Evolutionary conservation across 345 rosid species (phyloP), one percentile per base, ranked within the genome.

Genomic region (Eucalyptus microcorys): DNA sequence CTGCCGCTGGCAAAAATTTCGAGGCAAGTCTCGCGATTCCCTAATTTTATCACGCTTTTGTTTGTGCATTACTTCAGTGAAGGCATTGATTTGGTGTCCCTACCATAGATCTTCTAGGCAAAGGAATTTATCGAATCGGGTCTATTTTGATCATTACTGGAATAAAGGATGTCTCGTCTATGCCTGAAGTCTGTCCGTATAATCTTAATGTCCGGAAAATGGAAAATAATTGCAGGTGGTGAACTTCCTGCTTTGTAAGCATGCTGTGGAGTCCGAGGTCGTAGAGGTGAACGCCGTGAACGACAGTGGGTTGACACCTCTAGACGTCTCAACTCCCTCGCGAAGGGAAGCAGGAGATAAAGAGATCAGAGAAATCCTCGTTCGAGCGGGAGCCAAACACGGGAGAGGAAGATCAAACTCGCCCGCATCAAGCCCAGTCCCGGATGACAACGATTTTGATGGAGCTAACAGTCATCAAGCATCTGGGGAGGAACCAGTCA

Each of bases 271-370:
- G 64, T 57, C 7, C 2, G 15, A 24, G 64, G 3, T 57, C 4
- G 15, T 57, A 0, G 7, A 57, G n/a, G 64, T 57, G 64, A 57
- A 57, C 7, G 4, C 1, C n/a, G 1, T 26, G n/a, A 57, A 57
- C 4, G n/a, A 57, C 0, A 3, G 2, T 53, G 59, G 59, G 1
- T 21, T 0, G 2, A 26, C 64, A 0, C 64, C n/a, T 24, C n/a
- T 57, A 57, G 64, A 57, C 13, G n/a, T 26, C 14, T 57, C 14
- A 10, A 57, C 59, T 53, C 26, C 26, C 26, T 53, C 2, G 2
- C 59, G 0, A 53, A 53, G 11, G 59, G 59, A 21, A 53, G 59
- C 0, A 53, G 59, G 26, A 53, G 59, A 53, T 53, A 53, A 10
- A 53, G 59, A 53, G 59, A 21, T 53, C 59, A 53, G 2, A 7